Percentiles rank a stretch among this genome's conserved stretches.
Conservation (phyloP, 2,329 filamentous ascomycete genomes). For the Cadophora gregata region DNA sequence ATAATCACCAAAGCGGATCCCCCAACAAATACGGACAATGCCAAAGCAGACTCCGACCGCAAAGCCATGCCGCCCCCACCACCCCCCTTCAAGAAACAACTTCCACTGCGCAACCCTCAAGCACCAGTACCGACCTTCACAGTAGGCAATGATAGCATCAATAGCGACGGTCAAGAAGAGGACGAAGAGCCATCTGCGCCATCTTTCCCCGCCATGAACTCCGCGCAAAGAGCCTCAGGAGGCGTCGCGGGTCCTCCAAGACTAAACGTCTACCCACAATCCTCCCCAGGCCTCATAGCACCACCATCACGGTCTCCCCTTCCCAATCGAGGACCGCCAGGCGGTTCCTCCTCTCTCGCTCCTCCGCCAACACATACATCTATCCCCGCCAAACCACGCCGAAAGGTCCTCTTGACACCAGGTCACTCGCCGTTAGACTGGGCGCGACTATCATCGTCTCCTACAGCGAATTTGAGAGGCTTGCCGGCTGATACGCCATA, state of each 20-base stretch:
- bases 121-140: conserved; percentile 29
- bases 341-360: conserved; percentile 51
- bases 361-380: conserved; percentile 61
- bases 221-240: conserved; percentile 54
- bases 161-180: conserved; percentile 26
- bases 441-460: conserved; percentile 75
- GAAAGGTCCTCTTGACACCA: conserved; percentile 82
- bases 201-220: conserved; percentile 57
- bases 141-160: conserved; percentile 16
- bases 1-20: conserved; percentile 8
- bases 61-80: conserved; percentile 49
- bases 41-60: conserved; percentile 41
- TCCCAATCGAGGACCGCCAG: conserved; percentile 49
- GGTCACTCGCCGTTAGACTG: conserved; percentile 96
- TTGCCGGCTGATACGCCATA: conserved; percentile 57
- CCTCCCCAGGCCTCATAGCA: conserved; percentile 29
- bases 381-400: conserved; percentile 61
- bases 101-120: conserved; percentile 46
- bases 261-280: conserved; percentile 31
- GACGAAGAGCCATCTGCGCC: conserved; percentile 40
- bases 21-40: conserved; percentile 12
- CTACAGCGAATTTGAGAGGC: conserved; percentile 70
- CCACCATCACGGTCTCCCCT: conserved; percentile 45
- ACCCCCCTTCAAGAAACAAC: conserved; percentile 38
- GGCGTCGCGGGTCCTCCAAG: conserved; percentile 25